phyloP scores from a whole-genome alignment of 2,329 filamentous ascomycete genomes.

The Cytospora schulzeri region DNA sequence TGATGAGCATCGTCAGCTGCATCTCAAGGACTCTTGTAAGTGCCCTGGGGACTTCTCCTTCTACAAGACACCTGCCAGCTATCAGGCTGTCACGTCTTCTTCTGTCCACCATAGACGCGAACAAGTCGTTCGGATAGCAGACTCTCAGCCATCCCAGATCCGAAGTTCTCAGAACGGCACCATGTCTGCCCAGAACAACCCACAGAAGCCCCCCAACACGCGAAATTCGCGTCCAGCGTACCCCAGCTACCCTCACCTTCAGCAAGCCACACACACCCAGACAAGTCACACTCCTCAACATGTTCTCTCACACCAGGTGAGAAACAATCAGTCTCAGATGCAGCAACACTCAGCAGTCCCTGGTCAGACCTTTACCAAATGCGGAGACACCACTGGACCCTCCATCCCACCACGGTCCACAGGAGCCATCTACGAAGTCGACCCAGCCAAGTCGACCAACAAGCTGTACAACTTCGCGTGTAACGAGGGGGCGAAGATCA shows the following conservation, averaged over 20 bases:
- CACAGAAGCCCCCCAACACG: neutral
- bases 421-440: slow-evolving; percentile 23
- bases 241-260: neutral
- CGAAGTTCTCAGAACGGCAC: neutral
- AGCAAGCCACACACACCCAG: neutral
- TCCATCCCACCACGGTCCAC: slow-evolving; percentile 10
- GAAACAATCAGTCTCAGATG: neutral
- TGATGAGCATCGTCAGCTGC: slow-evolving; percentile 41
- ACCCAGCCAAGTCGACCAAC: slow-evolving; percentile 21
- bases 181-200: neutral
- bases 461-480: slow-evolving; percentile 26
- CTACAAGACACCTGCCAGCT: slow-evolving; percentile 32
- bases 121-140: neutral
- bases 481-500: slow-evolving; percentile 15
- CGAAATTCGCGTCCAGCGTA: neutral
- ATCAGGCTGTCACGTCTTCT: slow-evolving; percentile 6
- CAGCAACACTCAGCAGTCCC: neutral
- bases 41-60: slow-evolving; percentile 39
- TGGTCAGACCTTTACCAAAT: neutral
- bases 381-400: slow-evolving; percentile 1
- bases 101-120: slow-evolving; percentile 9
- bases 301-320: neutral
- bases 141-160: neutral
- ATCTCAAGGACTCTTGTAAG: slow-evolving; percentile 39
- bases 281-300: neutral